phyloP scores from a whole-genome alignment of 768 basidiomycete species.

The Tricholoma terreum region DNA sequence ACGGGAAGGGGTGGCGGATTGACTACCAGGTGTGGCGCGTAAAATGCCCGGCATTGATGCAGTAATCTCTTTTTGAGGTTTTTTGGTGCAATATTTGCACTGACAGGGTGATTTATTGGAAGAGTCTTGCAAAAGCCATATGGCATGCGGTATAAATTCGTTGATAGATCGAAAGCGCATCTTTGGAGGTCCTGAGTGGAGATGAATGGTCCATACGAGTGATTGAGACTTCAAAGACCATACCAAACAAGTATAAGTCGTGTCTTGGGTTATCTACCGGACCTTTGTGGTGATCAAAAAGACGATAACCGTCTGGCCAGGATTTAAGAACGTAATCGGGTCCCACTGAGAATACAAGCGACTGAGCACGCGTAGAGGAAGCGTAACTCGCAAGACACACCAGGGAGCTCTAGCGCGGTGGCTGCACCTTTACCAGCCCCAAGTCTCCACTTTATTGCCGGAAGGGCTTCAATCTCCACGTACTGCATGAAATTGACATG shows the following conservation, averaged over 20 bases:
- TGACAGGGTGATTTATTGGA: constrained; percentile 48
- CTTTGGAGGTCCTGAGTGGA: constrained; percentile 43
- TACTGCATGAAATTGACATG: constrained; percentile 71
- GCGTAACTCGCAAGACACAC: constrained; percentile 32
- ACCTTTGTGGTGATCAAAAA: constrained; percentile 79
- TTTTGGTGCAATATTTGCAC: constrained; percentile 77
- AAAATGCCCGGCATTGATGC: constrained; percentile 45
- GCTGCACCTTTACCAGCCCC: constrained; percentile 41
- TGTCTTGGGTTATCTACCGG: constrained; percentile 50
- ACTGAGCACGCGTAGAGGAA: not conserved
- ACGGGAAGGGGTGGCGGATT: constrained; percentile 24
- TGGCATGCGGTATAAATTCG: constrained; percentile 82
- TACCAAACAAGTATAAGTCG: constrained; percentile 79
- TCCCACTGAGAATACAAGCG: constrained; percentile 35
- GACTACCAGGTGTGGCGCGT: constrained; percentile 21
- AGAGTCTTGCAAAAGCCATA: constrained; percentile 67
- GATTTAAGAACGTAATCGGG: constrained; percentile 55
- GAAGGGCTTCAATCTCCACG: constrained; percentile 46
- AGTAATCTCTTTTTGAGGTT: constrained; percentile 68
- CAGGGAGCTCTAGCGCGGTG: constrained; percentile 41
- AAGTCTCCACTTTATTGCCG: constrained; percentile 57
- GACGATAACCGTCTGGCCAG: constrained; percentile 66
- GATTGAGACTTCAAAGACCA: constrained; percentile 1
- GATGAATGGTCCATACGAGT: not conserved
- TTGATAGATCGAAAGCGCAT: constrained; percentile 73